Evolutionary conservation across 2,329 filamentous ascomycete genomes (phyloP).

Genomic region (Purpureocillium lavendulum): DNA sequence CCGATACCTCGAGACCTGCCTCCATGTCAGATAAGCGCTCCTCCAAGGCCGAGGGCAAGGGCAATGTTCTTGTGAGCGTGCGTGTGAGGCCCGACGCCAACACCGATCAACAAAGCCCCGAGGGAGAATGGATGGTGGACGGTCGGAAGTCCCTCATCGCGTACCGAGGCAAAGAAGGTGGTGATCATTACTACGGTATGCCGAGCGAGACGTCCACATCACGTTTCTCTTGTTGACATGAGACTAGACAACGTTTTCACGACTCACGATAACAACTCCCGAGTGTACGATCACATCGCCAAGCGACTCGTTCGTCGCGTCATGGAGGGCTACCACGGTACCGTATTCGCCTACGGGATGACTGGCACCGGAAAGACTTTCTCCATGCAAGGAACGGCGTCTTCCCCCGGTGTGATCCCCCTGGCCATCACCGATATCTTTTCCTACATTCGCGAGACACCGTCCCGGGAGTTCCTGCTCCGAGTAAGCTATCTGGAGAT

Average conservation of each 20-base stretch:
- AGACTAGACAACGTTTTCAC: slow-evolving; percentile 87
- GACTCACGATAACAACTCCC: slow-evolving; percentile 85
- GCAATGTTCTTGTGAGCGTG: slow-evolving; percentile 93
- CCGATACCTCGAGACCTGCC: slow-evolving; percentile 20
- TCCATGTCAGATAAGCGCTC: slow-evolving; percentile 32
- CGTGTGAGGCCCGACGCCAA: slow-evolving; percentile 78
- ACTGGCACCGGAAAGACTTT: slow-evolving; percentile 98
- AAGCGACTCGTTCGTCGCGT: slow-evolving; percentile 91
- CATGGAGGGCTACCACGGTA: slow-evolving; percentile 98
- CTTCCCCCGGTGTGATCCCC: slow-evolving; percentile 92
- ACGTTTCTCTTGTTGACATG: slow-evolving; percentile 10
- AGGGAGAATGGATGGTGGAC: slow-evolving; percentile 89
- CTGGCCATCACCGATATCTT: slow-evolving; percentile 98
- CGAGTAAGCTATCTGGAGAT: slow-evolving; percentile 98
- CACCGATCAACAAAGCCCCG: slow-evolving; percentile 50
- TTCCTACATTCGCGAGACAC: slow-evolving; percentile 96
- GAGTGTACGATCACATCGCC: slow-evolving; percentile 88
- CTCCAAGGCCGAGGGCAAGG: slow-evolving; percentile 66
- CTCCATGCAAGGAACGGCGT: slow-evolving; percentile 97
- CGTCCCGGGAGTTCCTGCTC: slow-evolving; percentile 85
- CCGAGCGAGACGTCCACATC: background rate
- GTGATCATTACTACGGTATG: slow-evolving; percentile 87
- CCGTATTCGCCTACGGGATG: slow-evolving; percentile 98
- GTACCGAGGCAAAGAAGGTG: slow-evolving; percentile 81
- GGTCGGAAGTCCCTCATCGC: slow-evolving; percentile 73